A percentile compares a stretch with the other conserved stretches of the same genome.
Evolutionary conservation across 2,329 filamentous ascomycete genomes (phyloP).

Genomic region (Aspergillus versicolor): DNA sequence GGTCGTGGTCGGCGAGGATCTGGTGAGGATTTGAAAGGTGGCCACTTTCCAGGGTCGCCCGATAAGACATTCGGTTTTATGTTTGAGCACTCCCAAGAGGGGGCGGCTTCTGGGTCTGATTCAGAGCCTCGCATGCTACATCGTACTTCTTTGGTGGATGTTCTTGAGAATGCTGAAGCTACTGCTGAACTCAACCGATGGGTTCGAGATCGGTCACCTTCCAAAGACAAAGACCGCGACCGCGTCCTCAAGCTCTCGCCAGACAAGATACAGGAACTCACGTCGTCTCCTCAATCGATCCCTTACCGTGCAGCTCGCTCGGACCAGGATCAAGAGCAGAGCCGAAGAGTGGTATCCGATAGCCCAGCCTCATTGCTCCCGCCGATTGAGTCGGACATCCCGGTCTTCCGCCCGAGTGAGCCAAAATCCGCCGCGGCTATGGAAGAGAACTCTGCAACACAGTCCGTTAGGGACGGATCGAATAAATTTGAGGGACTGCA

Average conservation of each 20-base stretch:
- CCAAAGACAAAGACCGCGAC: constrained; percentile 26
- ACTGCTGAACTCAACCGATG: constrained; percentile 24
- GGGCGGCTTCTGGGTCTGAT: neutral
- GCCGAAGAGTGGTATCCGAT: constrained; percentile 25
- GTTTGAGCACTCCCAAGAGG: constrained; percentile 18
- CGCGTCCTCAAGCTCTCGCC: constrained; percentile 53
- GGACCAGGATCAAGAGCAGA: constrained; percentile 21
- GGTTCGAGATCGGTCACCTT: constrained; percentile 25
- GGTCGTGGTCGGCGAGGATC: neutral
- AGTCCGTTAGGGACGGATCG: constrained; percentile 25
- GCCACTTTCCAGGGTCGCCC: constrained; percentile 10
- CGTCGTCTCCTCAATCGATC: constrained; percentile 54
- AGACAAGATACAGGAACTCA: constrained; percentile 55
- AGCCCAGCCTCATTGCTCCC: constrained; percentile 11
- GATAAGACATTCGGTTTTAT: constrained; percentile 22
- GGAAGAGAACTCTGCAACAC: constrained; percentile 20
- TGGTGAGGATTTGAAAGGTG: constrained; percentile 15
- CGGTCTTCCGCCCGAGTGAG: constrained; percentile 29
- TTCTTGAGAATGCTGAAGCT: constrained; percentile 29
- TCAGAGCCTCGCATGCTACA: constrained; percentile 12
- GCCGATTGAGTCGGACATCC: constrained; percentile 15
- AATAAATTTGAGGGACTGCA: constrained; percentile 20
- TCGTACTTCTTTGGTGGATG: constrained; percentile 27
- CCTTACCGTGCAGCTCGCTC: constrained; percentile 44
- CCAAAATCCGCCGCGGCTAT: constrained; percentile 16